phyloP scores from a whole-genome alignment of 768 basidiomycete species.

The Lentinula edodes region DNA sequence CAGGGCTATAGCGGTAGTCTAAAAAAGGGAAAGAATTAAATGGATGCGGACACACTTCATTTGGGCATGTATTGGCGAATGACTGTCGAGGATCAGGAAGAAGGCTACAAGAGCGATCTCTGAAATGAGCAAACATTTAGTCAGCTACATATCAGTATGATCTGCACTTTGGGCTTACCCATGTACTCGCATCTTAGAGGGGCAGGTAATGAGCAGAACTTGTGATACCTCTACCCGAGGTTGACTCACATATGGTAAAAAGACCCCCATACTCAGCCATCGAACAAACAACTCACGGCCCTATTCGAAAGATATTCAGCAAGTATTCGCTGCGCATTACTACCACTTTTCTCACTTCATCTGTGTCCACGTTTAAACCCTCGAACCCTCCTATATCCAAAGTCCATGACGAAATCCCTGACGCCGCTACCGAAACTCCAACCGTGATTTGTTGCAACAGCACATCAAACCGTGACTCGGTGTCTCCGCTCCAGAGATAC shows the following conservation, averaged over 20 bases:
- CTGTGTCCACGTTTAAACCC: constrained; percentile 25
- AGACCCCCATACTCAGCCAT: constrained; percentile 31
- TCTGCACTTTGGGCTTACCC: constrained; percentile 14
- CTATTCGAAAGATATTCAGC: constrained; percentile 10
- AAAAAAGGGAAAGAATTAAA: background rate
- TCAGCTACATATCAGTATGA: background rate
- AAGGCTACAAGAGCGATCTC: constrained; percentile 23
- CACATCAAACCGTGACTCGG: constrained; percentile 27
- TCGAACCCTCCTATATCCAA: constrained; percentile 31
- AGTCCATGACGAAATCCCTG: constrained; percentile 32
- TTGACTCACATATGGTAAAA: constrained; percentile 28
- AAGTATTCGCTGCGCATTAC: background rate
- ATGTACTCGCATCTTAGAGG: constrained; percentile 22
- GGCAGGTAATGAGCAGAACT: background rate
- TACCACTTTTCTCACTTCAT: constrained; percentile 12
- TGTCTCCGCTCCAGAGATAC: constrained; percentile 32
- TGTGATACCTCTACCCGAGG: background rate
- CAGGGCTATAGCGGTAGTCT: constrained; percentile 21
- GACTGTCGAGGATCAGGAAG: constrained; percentile 14
- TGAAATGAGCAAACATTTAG: constrained; percentile 3
- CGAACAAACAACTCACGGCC: constrained; percentile 28
- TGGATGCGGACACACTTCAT: constrained; percentile 18
- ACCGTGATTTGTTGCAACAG: constrained; percentile 29
- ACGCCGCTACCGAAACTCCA: constrained; percentile 27
- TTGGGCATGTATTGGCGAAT: constrained; percentile 28